phyloP scores from a whole-genome alignment of 495 filamentous ascomycete genomes.

The Penicillium roqueforti region DNA sequence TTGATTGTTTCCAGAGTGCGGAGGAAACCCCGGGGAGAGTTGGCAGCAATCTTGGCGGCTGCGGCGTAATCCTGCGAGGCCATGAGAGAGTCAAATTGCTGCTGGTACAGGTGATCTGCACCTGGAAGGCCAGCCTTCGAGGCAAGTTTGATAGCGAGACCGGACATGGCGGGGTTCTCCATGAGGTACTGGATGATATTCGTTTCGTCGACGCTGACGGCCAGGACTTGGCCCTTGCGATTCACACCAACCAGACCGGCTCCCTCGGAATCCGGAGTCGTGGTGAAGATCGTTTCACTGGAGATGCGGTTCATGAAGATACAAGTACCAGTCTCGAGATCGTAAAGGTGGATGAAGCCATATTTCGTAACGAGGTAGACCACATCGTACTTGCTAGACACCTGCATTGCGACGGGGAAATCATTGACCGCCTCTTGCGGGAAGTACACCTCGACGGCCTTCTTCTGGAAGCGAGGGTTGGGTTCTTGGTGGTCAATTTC shows the following conservation, averaged over 20 bases:
- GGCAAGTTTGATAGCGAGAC: slow-evolving; percentile 90
- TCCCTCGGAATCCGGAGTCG: slow-evolving; percentile 75
- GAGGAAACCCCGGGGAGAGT: slow-evolving; percentile 92
- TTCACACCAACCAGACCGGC: slow-evolving; percentile 93
- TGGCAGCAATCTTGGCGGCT: slow-evolving; percentile 92
- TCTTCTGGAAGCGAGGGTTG: slow-evolving; percentile 87
- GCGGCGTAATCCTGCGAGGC: slow-evolving; percentile 70
- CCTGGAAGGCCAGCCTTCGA: slow-evolving; percentile 90
- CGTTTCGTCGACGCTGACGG: slow-evolving; percentile 86
- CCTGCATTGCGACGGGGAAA: slow-evolving; percentile 97
- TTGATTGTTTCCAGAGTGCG: slow-evolving; percentile 92
- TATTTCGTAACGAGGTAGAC: slow-evolving; percentile 98
- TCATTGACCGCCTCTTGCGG: slow-evolving; percentile 90
- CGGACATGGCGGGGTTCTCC: slow-evolving; percentile 87
- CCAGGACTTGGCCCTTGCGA: slow-evolving; percentile 91
- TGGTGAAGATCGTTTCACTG: slow-evolving; percentile 97
- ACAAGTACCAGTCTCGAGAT: slow-evolving; percentile 92
- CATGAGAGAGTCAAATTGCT: slow-evolving; percentile 86
- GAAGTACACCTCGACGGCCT: slow-evolving; percentile 96
- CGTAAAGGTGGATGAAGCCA: slow-evolving; percentile 97
- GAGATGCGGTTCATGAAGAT: slow-evolving; percentile 99
- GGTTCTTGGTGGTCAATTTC: slow-evolving; percentile 90
- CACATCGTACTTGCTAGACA: slow-evolving; percentile 90
- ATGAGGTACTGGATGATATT: slow-evolving; percentile 91
- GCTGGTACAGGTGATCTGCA: slow-evolving; percentile 88